phyloP scores from a whole-genome alignment of 345 rosid species.

The Eucalyptus marginata region DNA sequence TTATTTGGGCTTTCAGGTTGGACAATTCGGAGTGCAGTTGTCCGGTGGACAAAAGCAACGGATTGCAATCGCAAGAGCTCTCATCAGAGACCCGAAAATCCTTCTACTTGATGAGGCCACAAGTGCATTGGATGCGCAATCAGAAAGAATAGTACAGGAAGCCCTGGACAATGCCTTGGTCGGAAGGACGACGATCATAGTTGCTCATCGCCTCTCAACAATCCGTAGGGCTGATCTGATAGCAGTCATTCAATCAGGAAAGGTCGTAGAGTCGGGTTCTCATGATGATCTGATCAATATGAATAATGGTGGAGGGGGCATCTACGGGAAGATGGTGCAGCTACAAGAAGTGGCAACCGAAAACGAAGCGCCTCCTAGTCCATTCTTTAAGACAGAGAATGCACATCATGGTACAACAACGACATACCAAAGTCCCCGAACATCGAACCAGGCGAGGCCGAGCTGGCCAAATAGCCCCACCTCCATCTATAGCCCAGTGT shows the following conservation, averaged over 20 bases:
- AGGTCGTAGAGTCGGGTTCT: conserved; percentile 36
- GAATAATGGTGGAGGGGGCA: conserved; percentile 14
- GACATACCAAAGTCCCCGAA: not conserved
- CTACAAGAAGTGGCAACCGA: conserved; percentile 13
- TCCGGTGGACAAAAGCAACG: conserved; percentile 55
- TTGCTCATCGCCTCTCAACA: conserved; percentile 44
- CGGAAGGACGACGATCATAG: conserved; percentile 34
- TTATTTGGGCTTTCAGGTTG: conserved; percentile 18
- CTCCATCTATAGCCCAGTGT: conserved; percentile 8
- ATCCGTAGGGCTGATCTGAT: conserved; percentile 28
- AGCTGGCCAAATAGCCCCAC: conserved; percentile 15
- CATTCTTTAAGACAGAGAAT: not conserved
- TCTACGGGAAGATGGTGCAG: conserved; percentile 28
- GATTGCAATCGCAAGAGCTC: conserved; percentile 53
- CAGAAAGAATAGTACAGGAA: conserved; percentile 37
- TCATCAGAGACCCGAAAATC: conserved; percentile 32
- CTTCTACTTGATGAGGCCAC: conserved; percentile 36
- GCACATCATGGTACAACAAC: not conserved
- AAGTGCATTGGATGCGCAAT: conserved; percentile 40
- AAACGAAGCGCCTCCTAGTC: not conserved
- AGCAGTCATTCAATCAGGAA: conserved; percentile 26
- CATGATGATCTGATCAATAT: conserved; percentile 31
- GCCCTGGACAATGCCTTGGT: conserved; percentile 37
- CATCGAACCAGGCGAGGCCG: not conserved
- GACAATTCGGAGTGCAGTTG: conserved; percentile 36